Conservation (phyloP, 352 stramenopile genomes). For the Globisporangium megalacanthum region DNA sequence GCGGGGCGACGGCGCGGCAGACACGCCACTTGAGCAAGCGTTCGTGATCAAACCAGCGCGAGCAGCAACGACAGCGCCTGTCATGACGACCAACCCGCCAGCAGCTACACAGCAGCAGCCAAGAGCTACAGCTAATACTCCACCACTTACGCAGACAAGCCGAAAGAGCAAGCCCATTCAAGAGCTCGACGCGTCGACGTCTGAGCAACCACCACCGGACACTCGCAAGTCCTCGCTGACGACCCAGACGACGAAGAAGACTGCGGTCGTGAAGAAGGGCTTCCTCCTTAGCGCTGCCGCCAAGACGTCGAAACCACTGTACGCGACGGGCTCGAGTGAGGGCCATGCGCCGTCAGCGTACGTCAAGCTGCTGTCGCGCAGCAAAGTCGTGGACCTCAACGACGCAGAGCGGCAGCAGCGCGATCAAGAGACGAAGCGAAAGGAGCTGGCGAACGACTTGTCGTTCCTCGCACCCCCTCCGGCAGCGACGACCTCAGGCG, state of each 20-base stretch:
- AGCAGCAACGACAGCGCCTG: background rate
- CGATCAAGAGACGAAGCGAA: conserved; percentile 18
- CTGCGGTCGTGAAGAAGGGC: conserved; percentile 54
- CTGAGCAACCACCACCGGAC: background rate
- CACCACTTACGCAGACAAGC: background rate
- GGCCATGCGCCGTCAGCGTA: conserved; percentile 59
- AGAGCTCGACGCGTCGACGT: background rate
- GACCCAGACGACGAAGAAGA: conserved; percentile 14
- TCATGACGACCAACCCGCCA: background rate
- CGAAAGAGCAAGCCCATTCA: conserved; percentile 3
- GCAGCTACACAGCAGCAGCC: background rate
- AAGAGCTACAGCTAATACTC: background rate
- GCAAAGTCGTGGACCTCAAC: conserved; percentile 72
- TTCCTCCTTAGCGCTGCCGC: conserved; percentile 34
- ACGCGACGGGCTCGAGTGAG: conserved; percentile 67
- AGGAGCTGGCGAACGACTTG: conserved; percentile 17
- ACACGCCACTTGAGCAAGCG: background rate
- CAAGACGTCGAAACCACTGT: conserved; percentile 42
- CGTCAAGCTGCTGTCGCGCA: conserved; percentile 73
- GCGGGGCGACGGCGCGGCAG: conserved; percentile 7
- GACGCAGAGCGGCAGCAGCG: conserved; percentile 37
- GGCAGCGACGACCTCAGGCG: conserved; percentile 3
- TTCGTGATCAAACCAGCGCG: conserved; percentile 7
- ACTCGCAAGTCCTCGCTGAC: background rate
- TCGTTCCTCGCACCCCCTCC: conserved; percentile 12